Percentiles rank a stretch among this genome's conserved stretches.
Evolutionary conservation across 345 rosid genomes (phyloP).

Genomic region (Hypericum perforatum): DNA sequence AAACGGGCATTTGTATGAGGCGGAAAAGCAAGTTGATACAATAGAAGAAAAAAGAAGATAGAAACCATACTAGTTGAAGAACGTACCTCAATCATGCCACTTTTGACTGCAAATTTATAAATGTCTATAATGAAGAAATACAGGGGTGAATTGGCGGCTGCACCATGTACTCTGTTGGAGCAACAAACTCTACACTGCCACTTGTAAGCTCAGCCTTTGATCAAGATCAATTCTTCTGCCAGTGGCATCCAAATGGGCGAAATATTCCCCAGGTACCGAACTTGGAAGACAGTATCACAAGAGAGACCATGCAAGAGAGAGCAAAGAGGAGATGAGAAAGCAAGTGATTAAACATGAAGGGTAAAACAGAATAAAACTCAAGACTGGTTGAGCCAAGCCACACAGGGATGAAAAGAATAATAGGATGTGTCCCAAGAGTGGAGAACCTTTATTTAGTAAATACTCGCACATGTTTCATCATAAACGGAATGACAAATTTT

Average conservation of each 20-base stretch:
- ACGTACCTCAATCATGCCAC: constrained; percentile 96
- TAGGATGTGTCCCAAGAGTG: too few relatives aligned
- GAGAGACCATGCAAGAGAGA: constrained; percentile 8
- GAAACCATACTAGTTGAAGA: constrained; percentile 7
- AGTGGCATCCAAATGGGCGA: constrained; percentile 79
- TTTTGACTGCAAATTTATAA: constrained; percentile 74
- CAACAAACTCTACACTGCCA: constrained; percentile 94
- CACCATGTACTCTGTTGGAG: constrained; percentile 99
- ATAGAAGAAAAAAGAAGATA: background rate
- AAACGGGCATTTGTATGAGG: too few relatives aligned
- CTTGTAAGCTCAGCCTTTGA: constrained; percentile 86
- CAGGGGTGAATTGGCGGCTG: constrained; percentile 97
- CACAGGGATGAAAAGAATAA: background rate
- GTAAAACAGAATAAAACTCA: background rate
- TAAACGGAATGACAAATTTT: too few relatives aligned
- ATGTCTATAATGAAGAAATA: constrained; percentile 96
- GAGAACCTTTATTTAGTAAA: too few relatives aligned
- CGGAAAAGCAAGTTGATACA: background rate
- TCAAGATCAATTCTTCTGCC: constrained; percentile 87
- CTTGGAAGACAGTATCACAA: constrained; percentile 11
- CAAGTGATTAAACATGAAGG: background rate
- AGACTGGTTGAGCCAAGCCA: background rate
- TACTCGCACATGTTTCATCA: too few relatives aligned
- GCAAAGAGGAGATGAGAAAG: background rate
- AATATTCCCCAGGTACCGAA: constrained; percentile 90